These are phyloP conservation scores for Populus davidiana DNA, from an alignment of 345 rosid genomes.

Conservation along the genomic window DNA sequence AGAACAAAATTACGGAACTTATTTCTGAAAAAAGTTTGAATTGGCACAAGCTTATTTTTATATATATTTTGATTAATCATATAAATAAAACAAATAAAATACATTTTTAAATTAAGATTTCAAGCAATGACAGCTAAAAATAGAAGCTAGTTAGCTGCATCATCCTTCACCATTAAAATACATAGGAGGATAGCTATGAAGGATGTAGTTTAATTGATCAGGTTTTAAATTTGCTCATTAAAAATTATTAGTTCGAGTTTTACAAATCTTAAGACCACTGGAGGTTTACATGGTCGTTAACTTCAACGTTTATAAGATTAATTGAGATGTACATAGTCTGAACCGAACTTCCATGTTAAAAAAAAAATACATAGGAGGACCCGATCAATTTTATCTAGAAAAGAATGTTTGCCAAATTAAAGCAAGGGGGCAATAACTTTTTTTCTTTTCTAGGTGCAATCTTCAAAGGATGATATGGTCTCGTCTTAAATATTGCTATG, in stretches of 20 bases:
- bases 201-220: too few relatives aligned
- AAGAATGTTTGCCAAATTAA: background rate
- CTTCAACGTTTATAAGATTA: too few relatives aligned
- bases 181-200: too few relatives aligned
- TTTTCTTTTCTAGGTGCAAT: constrained; percentile 11
- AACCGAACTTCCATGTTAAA: too few relatives aligned
- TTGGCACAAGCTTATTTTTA: background rate
- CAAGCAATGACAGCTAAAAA: background rate
- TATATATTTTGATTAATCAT: background rate
- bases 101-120: background rate
- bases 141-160: background rate
- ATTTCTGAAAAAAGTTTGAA: background rate
- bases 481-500: constrained; percentile 25
- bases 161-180: background rate
- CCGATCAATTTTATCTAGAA: background rate
- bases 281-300: too few relatives aligned
- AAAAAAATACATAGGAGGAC: too few relatives aligned
- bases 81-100: too few relatives aligned
- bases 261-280: too few relatives aligned
- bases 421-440: constrained; percentile 6
- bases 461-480: constrained; percentile 8
- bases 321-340: too few relatives aligned
- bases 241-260: too few relatives aligned
- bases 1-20: background rate
- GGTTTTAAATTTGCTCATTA: too few relatives aligned